Conservation (phyloP, 2,329 filamentous ascomycete species). For the Penicillium sp. region DNA sequence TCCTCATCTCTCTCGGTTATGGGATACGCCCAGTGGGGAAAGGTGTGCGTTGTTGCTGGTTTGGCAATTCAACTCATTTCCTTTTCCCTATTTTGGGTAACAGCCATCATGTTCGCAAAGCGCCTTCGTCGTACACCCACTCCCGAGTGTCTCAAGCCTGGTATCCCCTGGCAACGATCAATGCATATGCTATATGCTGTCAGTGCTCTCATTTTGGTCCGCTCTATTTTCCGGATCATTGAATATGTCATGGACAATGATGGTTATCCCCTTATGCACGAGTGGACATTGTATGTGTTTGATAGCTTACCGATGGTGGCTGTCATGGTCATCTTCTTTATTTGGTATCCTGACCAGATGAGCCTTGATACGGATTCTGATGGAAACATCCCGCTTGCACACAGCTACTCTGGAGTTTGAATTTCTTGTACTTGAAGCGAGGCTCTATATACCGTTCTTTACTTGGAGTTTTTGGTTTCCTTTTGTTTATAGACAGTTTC, state of each 20-base stretch:
- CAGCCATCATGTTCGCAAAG: slow-evolving; percentile 23
- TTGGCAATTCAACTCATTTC: slow-evolving; percentile 30
- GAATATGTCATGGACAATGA: slow-evolving; percentile 49
- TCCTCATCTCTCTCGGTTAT: slow-evolving; percentile 10
- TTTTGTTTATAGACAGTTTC: neutral
- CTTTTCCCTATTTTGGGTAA: slow-evolving; percentile 29
- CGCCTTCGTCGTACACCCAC: slow-evolving; percentile 19
- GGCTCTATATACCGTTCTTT: neutral
- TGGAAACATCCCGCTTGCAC: slow-evolving; percentile 1
- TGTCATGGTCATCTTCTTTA: slow-evolving; percentile 18
- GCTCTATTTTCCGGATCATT: slow-evolving; percentile 50
- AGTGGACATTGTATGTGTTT: slow-evolving; percentile 49
- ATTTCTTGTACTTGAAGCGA: neutral
- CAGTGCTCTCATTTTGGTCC: slow-evolving; percentile 41
- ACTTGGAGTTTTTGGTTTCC: neutral
- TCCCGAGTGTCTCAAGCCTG: neutral
- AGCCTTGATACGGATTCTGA: neutral
- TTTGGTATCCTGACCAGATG: slow-evolving; percentile 17
- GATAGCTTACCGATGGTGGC: slow-evolving; percentile 44
- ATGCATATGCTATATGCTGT: slow-evolving; percentile 25
- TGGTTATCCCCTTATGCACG: slow-evolving; percentile 44
- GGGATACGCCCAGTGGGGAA: slow-evolving; percentile 23
- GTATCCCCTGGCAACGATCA: slow-evolving; percentile 15
- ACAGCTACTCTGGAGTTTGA: neutral
- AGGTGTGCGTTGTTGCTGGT: slow-evolving; percentile 24